Base-by-base conservation (phyloP, 106 monocot genomes). In the Platanthera guangdongensis region DNA sequence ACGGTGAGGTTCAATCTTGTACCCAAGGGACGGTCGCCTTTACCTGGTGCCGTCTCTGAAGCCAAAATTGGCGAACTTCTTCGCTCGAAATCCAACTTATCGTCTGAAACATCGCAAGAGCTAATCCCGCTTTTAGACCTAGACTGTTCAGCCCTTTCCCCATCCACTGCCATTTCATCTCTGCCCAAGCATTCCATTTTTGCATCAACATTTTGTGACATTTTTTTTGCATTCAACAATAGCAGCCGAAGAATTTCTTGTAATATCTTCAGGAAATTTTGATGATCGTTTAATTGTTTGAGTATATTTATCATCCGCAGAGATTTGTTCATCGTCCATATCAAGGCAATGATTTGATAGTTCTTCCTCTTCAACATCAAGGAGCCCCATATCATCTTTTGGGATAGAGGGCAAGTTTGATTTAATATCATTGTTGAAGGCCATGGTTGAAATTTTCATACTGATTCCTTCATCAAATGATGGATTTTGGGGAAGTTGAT, bases 341-440 rank as follows among this genome's bases (percentile, higher is more conserved):
- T 60, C 53, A 18, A 78, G 19, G 78, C 52, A 83, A 9, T 18
- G 50, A n/a, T 74, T 64, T 21, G 57, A 74, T 5, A 76, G 25
- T 25, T 83, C 85, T 59, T 84, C 72, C 57, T 78, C 74, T 6
- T 71, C 74, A n/a, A 64, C 50, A 53, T 75, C 77, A 16, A 77
- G 49, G 32, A 75, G 69, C n/a, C 75, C 21, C 12, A 67, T 48
- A 81, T 72, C 79, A 50, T 65, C 76, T 7, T 18, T 73, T 50
- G 60, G 76, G 67, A 73, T 57, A 14, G 51, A 16, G 21, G 51
- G 4, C 9, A 71, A 9, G 7, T 74, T 67, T 47, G 75, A 68
- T 16, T 72, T 84, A 49, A 75, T 75, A 55, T 47, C 46, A 14
- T 9, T 8, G 52, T 46, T 18, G 21, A 80, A 75, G 21, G 13